phyloP scores from a whole-genome alignment of 108 stramenopile species.

The Pseudonitzschia multiseries region DNA sequence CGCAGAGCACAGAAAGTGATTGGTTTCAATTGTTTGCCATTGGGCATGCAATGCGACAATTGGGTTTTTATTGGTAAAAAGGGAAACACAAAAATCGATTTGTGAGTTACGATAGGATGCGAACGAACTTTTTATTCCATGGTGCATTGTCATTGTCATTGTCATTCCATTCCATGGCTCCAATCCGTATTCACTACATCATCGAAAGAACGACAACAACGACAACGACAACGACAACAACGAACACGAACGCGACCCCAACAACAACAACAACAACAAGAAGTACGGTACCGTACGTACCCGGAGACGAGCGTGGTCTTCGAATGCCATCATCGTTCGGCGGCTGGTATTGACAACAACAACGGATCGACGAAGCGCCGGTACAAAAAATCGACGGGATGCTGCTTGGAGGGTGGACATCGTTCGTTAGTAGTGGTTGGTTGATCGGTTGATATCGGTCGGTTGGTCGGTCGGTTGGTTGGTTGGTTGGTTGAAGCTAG shows the following conservation, averaged over 20 bases:
- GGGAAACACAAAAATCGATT: background rate
- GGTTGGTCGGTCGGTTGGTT: background rate
- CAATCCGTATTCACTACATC: too few species aligned
- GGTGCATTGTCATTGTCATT: too few species aligned
- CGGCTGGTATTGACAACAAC: background rate
- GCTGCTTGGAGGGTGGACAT: slow-evolving; percentile 11
- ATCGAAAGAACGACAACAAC: background rate
- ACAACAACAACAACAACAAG: background rate
- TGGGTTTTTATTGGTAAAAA: background rate
- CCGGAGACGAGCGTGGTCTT: slow-evolving; percentile 3
- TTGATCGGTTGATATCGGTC: background rate
- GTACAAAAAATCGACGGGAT: background rate
- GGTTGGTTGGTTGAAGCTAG: too few species aligned
- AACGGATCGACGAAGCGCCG: background rate
- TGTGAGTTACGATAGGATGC: background rate
- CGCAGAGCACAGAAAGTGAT: background rate
- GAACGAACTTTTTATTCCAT: background rate
- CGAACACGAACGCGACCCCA: too few species aligned
- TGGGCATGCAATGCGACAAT: too few species aligned
- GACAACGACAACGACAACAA: too few species aligned
- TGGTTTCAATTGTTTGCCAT: too few species aligned
- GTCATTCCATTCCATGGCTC: background rate
- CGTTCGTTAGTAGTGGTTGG: background rate
- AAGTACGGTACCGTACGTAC: background rate
- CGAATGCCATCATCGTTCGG: slow-evolving; percentile 8